These are phyloP conservation scores for Davidsoniella virescens DNA, from an alignment of 2,329 filamentous ascomycete species.

Conservation along the genomic window DNA sequence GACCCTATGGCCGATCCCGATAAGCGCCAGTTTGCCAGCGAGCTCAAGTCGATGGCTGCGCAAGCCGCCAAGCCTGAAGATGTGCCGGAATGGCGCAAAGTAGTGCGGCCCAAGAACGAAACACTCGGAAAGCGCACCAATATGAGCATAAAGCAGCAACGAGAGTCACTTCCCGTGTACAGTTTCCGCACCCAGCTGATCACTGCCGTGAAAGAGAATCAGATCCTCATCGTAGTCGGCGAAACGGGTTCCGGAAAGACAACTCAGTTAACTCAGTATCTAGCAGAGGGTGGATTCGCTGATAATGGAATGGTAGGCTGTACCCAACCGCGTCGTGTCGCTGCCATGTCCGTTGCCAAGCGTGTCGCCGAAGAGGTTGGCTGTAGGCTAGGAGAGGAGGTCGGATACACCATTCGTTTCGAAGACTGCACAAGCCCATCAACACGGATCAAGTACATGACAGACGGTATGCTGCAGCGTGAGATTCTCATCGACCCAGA, in stretches of 20 bases:
- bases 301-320: conserved; percentile 84
- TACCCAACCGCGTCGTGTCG: conserved; percentile 91
- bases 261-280: conserved; percentile 86
- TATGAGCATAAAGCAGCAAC: conserved; percentile 88
- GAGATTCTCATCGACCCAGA: conserved; percentile 89
- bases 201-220: conserved; percentile 72
- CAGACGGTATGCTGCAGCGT: conserved; percentile 91
- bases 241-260: conserved; percentile 97
- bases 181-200: conserved; percentile 78
- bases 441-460: conserved; percentile 99
- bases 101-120: conserved; percentile 61
- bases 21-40: conserved; percentile 74
- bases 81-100: conserved; percentile 85
- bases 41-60: conserved; percentile 51
- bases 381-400: conserved; percentile 75
- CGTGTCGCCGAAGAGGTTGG: conserved; percentile 94
- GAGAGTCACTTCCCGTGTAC: conserved; percentile 77
- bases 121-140: conserved; percentile 73
- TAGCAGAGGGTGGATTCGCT: conserved; percentile 82
- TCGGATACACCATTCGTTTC: conserved; percentile 95
- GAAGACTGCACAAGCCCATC: conserved; percentile 79
- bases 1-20: conserved; percentile 87
- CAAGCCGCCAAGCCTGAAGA: conserved; percentile 45
- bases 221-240: conserved; percentile 87
- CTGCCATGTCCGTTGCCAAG: conserved; percentile 93